Conservation (phyloP, 2,329 filamentous ascomycete genomes). For the Aspergillus pseudoterreus region DNA sequence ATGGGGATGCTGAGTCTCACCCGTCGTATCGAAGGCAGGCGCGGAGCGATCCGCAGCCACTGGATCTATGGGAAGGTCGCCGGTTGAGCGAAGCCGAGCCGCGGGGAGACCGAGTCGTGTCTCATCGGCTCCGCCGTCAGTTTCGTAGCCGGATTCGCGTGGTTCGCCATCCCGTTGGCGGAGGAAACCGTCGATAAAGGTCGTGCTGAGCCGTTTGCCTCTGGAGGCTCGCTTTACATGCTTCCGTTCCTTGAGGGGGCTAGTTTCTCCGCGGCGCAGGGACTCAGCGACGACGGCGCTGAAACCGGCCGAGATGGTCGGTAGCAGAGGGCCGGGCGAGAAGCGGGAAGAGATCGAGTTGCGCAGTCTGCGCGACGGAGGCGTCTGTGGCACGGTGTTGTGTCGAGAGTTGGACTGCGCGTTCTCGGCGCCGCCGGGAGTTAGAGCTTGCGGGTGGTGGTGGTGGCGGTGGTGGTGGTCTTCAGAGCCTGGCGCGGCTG, state of each 20-base stretch:
- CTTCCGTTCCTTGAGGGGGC: constrained; percentile 31
- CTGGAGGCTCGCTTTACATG: constrained; percentile 19
- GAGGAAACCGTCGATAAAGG: constrained; percentile 17
- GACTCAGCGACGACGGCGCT: constrained; percentile 64
- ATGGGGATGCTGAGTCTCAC: constrained; percentile 2
- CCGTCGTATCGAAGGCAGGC: constrained; percentile 17
- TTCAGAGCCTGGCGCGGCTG: constrained; percentile 34
- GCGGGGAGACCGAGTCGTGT: constrained; percentile 19
- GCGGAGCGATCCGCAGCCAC: constrained; percentile 20
- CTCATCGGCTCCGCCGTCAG: constrained; percentile 14
- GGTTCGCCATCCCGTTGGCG: constrained; percentile 17
- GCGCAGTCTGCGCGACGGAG: constrained; percentile 36
- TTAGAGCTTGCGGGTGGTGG: constrained; percentile 12
- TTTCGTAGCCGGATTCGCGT: constrained; percentile 16
- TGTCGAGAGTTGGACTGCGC: constrained; percentile 21
- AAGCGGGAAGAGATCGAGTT: constrained; percentile 52
- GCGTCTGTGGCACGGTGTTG: constrained; percentile 32
- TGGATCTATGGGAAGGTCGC: constrained; percentile 16
- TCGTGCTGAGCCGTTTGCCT: constrained; percentile 26
- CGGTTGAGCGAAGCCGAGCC: constrained; percentile 26
- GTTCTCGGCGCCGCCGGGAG: constrained; percentile 15
- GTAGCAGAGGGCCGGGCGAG: constrained; percentile 56
- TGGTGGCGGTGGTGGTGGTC: constrained; percentile 14
- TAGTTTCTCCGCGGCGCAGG: constrained; percentile 54
- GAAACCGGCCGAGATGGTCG: constrained; percentile 58